These are phyloP conservation scores for Chaetomium fimeti DNA, from an alignment of 495 filamentous ascomycete genomes.

Conservation along the genomic window DNA sequence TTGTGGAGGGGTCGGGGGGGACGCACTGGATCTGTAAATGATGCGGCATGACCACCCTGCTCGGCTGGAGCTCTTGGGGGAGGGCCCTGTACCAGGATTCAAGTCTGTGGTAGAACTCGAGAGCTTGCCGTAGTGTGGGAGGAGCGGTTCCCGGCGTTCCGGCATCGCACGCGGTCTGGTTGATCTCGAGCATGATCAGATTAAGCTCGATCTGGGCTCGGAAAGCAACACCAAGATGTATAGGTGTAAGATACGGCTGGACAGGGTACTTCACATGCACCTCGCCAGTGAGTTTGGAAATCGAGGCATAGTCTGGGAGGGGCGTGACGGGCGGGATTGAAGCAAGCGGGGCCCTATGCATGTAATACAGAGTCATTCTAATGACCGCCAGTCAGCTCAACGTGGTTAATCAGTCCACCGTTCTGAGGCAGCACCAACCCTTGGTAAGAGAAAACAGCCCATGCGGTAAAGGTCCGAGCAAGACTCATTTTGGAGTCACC, in stretches of 20 bases:
- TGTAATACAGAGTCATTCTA: not conserved
- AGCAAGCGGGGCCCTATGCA: not conserved
- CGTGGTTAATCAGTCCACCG: not conserved
- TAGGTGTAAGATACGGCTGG: not conserved
- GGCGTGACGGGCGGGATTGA: not conserved
- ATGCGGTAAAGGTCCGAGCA: slow-evolving; percentile 37
- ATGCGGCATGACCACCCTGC: slow-evolving; percentile 36
- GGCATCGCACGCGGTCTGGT: slow-evolving; percentile 12
- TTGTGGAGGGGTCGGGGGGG: not conserved
- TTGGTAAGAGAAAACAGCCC: slow-evolving; percentile 36
- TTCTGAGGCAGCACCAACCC: slow-evolving; percentile 29
- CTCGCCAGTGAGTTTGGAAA: not conserved
- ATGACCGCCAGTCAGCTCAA: not conserved
- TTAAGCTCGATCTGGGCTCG: slow-evolving; percentile 1
- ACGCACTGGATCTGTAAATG: slow-evolving; percentile 39
- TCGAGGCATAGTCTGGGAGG: not conserved
- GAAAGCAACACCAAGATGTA: not conserved
- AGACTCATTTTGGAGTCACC: slow-evolving; percentile 15
- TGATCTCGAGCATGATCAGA: slow-evolving; percentile 33
- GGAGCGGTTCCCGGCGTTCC: slow-evolving; percentile 10
- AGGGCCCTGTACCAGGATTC: slow-evolving; percentile 31
- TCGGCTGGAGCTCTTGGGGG: slow-evolving; percentile 35
- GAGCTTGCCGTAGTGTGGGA: slow-evolving; percentile 20
- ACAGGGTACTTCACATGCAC: slow-evolving; percentile 1
- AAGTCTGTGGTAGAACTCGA: slow-evolving; percentile 33